Evolutionary conservation across 2,329 filamentous ascomycete genomes (phyloP).

Genomic region (Botrytis sinoallii): DNA sequence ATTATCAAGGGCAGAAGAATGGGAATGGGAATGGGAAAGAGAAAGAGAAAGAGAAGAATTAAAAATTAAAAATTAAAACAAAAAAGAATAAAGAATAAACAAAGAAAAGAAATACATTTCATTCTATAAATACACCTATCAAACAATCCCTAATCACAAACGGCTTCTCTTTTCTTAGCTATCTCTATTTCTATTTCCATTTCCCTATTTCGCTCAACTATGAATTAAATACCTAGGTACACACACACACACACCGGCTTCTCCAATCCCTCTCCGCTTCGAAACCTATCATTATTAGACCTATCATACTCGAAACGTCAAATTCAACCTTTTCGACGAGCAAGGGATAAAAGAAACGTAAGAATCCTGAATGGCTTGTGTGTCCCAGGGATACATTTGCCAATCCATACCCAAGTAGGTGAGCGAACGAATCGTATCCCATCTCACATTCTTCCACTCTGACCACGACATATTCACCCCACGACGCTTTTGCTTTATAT

Average conservation of each 20-base stretch:
- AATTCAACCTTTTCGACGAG: neutral
- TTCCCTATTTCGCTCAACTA: neutral
- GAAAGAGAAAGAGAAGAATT: too few relatives aligned
- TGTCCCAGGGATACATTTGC: slow-evolving; percentile 5
- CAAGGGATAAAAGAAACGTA: neutral
- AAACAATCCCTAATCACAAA: neutral
- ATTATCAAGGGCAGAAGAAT: neutral
- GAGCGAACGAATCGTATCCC: neutral
- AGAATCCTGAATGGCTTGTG: slow-evolving; percentile 13
- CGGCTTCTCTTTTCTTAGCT: neutral
- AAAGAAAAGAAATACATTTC: too few relatives aligned
- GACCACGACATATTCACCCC: neutral
- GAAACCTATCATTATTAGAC: neutral
- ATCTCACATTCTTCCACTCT: neutral
- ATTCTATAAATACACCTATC: neutral
- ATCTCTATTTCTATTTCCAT: neutral
- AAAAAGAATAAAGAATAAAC: neutral
- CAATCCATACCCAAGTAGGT: slow-evolving; percentile 2
- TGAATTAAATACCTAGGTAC: neutral
- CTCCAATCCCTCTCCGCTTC: neutral
- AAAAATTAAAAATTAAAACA: too few relatives aligned
- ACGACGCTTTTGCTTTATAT: neutral
- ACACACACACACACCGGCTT: neutral
- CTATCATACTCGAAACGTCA: neutral
- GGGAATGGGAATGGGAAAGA: too few relatives aligned